Percentiles rank a stretch among this genome's conserved stretches.
Conservation (phyloP, 2,329 filamentous ascomycete species). For the Hirsutella thompsonii region DNA sequence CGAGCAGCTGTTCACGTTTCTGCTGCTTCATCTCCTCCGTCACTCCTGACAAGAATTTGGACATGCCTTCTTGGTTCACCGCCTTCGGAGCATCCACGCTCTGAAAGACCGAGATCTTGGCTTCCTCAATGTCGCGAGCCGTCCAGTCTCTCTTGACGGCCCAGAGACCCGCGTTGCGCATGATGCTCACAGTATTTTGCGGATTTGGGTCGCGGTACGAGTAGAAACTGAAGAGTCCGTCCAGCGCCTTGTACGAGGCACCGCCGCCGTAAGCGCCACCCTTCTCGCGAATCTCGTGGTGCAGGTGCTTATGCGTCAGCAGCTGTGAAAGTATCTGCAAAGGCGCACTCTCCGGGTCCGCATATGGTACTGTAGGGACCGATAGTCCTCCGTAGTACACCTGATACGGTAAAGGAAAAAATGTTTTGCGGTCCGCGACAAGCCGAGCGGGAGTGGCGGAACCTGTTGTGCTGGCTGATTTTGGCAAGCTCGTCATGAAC, state of each 20-base stretch:
- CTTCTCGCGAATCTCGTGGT: constrained; percentile 96
- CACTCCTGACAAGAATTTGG: constrained; percentile 71
- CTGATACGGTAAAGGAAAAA: constrained; percentile 92
- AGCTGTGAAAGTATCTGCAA: constrained; percentile 84
- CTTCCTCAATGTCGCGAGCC: constrained; percentile 80
- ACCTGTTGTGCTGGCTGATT: too few species aligned
- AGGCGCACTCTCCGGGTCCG: constrained; percentile 58
- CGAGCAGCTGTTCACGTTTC: constrained; percentile 71
- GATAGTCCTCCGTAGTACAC: constrained; percentile 87
- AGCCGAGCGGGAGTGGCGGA: constrained; percentile 16
- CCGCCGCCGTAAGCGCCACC: constrained; percentile 92
- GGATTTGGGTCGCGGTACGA: constrained; percentile 96
- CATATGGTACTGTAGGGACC: constrained; percentile 74
- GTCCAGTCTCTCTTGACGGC: constrained; percentile 73
- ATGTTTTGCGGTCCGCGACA: constrained; percentile 53
- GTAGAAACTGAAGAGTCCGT: constrained; percentile 87
- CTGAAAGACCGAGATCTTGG: constrained; percentile 92
- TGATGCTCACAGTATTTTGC: constrained; percentile 73
- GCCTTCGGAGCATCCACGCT: constrained; percentile 76
- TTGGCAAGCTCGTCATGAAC: constrained; percentile 43
- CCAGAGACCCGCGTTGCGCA: constrained; percentile 71
- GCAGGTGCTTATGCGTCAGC: constrained; percentile 89
- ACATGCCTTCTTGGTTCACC: constrained; percentile 80
- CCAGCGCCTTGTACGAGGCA: constrained; percentile 66
- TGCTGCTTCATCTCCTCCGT: constrained; percentile 81